These are phyloP conservation scores for Inonotus obliquus DNA, from an alignment of 1,284 basidiomycete genomes.

Conservation along the genomic window DNA sequence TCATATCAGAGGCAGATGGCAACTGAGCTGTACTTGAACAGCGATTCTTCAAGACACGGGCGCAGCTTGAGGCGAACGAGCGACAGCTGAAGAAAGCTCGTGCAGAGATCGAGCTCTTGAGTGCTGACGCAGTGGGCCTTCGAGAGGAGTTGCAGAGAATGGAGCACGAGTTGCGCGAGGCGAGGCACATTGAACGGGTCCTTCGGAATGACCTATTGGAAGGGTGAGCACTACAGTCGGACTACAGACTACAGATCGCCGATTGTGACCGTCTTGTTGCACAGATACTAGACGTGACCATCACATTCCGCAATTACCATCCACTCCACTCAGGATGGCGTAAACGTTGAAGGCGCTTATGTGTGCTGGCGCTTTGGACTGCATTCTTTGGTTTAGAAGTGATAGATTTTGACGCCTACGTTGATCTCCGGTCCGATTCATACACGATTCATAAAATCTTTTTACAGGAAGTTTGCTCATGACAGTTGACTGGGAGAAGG, in stretches of 20 bases:
- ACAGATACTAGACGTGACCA: no score
- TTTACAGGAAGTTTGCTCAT: background rate
- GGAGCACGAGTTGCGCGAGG: conserved; percentile 60
- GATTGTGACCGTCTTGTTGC: conserved; percentile 24
- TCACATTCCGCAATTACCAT: no score
- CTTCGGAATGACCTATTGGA: conserved; percentile 24
- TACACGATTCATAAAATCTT: conserved; percentile 33
- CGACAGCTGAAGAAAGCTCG: conserved; percentile 57
- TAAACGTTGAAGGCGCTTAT: no score
- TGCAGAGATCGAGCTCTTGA: conserved; percentile 52
- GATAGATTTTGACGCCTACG: no score
- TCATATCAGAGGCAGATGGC: conserved; percentile 84
- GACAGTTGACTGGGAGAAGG: no score
- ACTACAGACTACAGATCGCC: no score
- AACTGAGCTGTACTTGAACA: conserved; percentile 87
- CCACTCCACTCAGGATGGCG: no score
- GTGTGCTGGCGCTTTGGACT: no score
- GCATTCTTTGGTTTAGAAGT: no score
- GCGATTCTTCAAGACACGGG: conserved; percentile 75
- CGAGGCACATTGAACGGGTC: conserved; percentile 54
- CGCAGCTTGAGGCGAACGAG: conserved; percentile 52
- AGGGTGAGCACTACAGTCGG: conserved; percentile 35
- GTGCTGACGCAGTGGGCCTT: conserved; percentile 59
- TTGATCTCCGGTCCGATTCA: conserved; percentile 89
- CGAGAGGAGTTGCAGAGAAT: conserved; percentile 70